Base-by-base conservation (phyloP, 805 yeast species). In the Cyberlindnera mycetangii region DNA sequence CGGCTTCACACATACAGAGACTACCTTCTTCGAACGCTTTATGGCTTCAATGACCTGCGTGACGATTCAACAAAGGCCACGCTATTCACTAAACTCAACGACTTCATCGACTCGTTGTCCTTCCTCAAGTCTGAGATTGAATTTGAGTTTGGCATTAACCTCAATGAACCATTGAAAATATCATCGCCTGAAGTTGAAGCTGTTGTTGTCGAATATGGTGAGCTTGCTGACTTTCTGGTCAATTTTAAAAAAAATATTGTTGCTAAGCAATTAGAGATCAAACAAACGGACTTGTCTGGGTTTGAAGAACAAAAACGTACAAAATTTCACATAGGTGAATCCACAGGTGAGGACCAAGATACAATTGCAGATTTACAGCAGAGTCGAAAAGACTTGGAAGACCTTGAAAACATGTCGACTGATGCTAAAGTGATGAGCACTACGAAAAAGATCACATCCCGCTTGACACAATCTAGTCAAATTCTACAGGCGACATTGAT, bases 371-470 rank as follows among this genome's bases (percentile, higher is more conserved):
- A 34, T 6, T 15, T 47, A 11, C 34, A 16, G n/a, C 16, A 19
- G 16, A 31, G 24, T 19, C 21, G 34, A 19, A 33, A 22, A 19
- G 34, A 44, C 8, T 18, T 22, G 10, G 31, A 27, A 15, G 27
- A 36, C 2, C 21, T 39, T 14, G 44, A 45, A 32, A 39, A 31
- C 22, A 35, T 47, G 8, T 37, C 56, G 4, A 49, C 53, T 2
- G 58, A 58, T 44, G 53, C 48, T 6, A 58, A 56, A 27, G 45
- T 59, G 8, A 40, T 58, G 45, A 34, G 48, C 14, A 55, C 63
- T 5, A 59, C 58, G 0, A 58, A 53, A 42, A 53, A 50, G 40
- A 59, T 59, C 33, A 59, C 62, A 8, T 50, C 59, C 4, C 47
- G 48, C 11, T 39, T 59, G n/a, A 24, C 42, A 6, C 53, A 54